Percentiles rank a stretch among this genome's conserved stretches.
Evolutionary conservation across 2,329 filamentous ascomycete species (phyloP).

Genomic region (Stagonosporopsis tanaceti): DNA sequence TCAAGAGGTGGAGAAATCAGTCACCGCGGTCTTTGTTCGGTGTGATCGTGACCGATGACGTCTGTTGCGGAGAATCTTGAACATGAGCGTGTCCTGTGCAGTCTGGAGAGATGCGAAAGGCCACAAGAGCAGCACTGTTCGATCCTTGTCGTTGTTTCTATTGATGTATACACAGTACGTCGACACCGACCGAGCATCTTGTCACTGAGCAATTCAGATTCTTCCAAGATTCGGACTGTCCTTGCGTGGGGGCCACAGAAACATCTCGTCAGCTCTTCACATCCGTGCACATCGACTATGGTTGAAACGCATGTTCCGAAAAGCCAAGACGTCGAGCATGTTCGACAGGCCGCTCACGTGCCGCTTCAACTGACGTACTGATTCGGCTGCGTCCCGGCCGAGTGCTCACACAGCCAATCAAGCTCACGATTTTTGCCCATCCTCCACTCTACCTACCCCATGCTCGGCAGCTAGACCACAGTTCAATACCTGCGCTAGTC

Average conservation of each 20-base stretch:
- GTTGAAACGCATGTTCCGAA: constrained; percentile 7
- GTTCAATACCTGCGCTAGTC: constrained; percentile 1
- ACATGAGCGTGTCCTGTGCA: background rate
- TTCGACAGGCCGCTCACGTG: background rate
- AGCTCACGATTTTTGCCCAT: background rate
- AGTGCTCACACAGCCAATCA: constrained; percentile 1
- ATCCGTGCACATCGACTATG: constrained; percentile 7
- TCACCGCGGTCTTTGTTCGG: constrained; percentile 19
- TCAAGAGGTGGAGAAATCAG: constrained; percentile 13
- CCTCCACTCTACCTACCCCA: constrained; percentile 1
- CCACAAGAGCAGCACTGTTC: background rate
- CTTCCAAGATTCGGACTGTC: constrained; percentile 11
- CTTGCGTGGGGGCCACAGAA: constrained; percentile 24
- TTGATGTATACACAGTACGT: background rate
- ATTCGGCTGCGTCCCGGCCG: background rate
- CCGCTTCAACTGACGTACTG: background rate
- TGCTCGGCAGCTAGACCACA: background rate
- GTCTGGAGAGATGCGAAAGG: background rate
- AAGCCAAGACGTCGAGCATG: constrained; percentile 9
- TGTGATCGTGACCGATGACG: constrained; percentile 15
- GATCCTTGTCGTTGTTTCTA: too few species aligned
- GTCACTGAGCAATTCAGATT: constrained; percentile 9
- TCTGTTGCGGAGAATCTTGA: background rate
- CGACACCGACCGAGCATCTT: background rate
- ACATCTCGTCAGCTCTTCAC: constrained; percentile 22